Evolutionary conservation across 1,284 basidiomycete species (phyloP), one percentile per base, ranked within the genome.

Genomic region (Sanguinoderma infundibulare): DNA sequence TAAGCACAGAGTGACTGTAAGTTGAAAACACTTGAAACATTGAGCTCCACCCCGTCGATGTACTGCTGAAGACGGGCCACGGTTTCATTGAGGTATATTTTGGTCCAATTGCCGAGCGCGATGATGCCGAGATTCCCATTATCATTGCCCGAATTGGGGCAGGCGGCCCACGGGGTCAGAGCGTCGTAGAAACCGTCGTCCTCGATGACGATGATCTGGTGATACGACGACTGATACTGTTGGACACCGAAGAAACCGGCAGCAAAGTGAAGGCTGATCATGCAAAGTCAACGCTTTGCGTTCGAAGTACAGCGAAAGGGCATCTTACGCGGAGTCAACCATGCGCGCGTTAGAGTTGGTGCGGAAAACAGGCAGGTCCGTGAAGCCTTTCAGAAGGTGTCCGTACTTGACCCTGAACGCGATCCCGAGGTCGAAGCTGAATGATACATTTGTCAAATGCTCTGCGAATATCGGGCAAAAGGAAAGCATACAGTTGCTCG

Each of bases 241-340:
- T 84, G 83, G 3, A 87, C 78, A 5, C 84, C 85, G 64, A 87
- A 87, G 75, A 88, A 86, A 1, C 86, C 86, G 10, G 84, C 83
- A 6, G 83, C 81, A 67, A 87, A 87, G 67, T 85, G 77, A 17
- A 82, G 69, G 5, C 81, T 83, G 55, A 6, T 32, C 15, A 28
- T 32, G 35, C 32, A 5, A 44, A 5, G 28, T 46, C 50, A 56
- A 58, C 53, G 10, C 32, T 24, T 15, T n/a, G 22, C 22, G 14
- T 12, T 26, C 24, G 35, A 22, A 14, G 22, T 22, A 44, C 38
- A 15, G 3, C 38, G 26, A 24, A 28, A 3, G 20, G 24, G 12
- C 44, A 39, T 73, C 83, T 74, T 68, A 85, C 79, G 83, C 83
- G 26, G 83, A 85, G 64, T 84, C 80, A 30, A 84, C 74, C 85